phyloP scores from a whole-genome alignment of 2,329 filamentous ascomycete genomes.

The Calonectria naviculata region DNA sequence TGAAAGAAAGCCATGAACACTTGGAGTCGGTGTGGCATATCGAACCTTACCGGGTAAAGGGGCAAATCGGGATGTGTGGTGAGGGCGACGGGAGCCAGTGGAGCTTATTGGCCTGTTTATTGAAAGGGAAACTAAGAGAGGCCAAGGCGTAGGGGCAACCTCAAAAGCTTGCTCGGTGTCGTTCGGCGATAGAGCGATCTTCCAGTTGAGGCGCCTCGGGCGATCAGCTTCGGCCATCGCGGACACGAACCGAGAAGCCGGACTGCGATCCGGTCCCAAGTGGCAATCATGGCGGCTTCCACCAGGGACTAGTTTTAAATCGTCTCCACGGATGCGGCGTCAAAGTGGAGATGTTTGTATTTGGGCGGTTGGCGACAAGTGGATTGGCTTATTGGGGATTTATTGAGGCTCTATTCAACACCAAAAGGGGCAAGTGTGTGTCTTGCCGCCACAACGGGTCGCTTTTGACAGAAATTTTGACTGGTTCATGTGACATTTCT shows the following conservation, averaged over 20 bases:
- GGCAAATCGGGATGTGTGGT: not conserved
- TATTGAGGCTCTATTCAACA: conserved; percentile 7
- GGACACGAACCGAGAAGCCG: not conserved
- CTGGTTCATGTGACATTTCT: not conserved
- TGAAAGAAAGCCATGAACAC: too few species aligned
- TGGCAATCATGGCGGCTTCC: not conserved
- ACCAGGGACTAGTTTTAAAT: not conserved
- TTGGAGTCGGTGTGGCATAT: not conserved
- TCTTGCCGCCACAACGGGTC: not conserved
- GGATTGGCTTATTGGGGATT: not conserved
- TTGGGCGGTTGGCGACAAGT: not conserved
- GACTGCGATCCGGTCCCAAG: too few species aligned
- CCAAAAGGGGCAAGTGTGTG: not conserved
- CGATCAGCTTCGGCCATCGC: not conserved
- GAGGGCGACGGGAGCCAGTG: not conserved
- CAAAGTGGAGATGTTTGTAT: not conserved
- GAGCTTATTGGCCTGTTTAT: not conserved
- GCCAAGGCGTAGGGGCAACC: too few species aligned
- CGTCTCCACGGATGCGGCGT: too few species aligned
- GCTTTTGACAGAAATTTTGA: not conserved
- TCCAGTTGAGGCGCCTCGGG: not conserved
- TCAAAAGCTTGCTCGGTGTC: not conserved
- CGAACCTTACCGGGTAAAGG: too few species aligned
- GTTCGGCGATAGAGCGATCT: not conserved
- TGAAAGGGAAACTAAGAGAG: not conserved